Evolutionary conservation across 1,284 basidiomycete genomes (phyloP).

Genomic region (Trametes versicolor): DNA sequence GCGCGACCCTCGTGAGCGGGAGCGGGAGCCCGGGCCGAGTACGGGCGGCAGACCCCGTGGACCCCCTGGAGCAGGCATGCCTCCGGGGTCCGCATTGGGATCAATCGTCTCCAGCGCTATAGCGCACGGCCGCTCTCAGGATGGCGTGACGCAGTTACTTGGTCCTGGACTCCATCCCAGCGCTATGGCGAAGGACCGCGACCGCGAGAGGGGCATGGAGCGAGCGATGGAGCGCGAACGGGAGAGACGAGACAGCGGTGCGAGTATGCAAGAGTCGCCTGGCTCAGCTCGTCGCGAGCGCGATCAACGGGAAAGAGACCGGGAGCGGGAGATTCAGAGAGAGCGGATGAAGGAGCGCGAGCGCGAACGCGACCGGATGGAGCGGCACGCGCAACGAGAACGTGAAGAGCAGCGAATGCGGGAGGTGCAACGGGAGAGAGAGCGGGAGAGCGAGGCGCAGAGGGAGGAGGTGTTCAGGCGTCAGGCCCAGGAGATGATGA

Average conservation of each 20-base stretch:
- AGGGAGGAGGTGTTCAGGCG: constrained; percentile 30
- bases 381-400: constrained; percentile 24
- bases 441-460: constrained; percentile 30
- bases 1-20: constrained; percentile 34
- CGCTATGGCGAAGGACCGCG: constrained; percentile 31
- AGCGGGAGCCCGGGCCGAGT: constrained; percentile 31
- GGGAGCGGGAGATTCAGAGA: constrained; percentile 33
- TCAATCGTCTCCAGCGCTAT: constrained; percentile 28
- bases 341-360: constrained; percentile 29
- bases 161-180: constrained; percentile 34
- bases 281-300: constrained; percentile 23
- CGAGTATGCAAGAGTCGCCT: constrained; percentile 27
- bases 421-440: constrained; percentile 20
- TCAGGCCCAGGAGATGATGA: constrained; percentile 31
- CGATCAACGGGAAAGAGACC: constrained; percentile 31
- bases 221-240: constrained; percentile 31
- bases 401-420: constrained; percentile 24
- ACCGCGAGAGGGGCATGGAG: constrained; percentile 40
- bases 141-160: constrained; percentile 28
- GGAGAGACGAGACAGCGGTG: constrained; percentile 25
- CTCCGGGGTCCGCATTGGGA: constrained; percentile 33
- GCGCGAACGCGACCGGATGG: constrained; percentile 29
- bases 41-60: constrained; percentile 30
- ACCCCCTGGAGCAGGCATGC: constrained; percentile 31
- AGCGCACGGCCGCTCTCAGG: constrained; percentile 27